Evolutionary conservation across 192 early-diverging fungal genomes (phyloP).

Genomic region (Coemansia sp.): DNA sequence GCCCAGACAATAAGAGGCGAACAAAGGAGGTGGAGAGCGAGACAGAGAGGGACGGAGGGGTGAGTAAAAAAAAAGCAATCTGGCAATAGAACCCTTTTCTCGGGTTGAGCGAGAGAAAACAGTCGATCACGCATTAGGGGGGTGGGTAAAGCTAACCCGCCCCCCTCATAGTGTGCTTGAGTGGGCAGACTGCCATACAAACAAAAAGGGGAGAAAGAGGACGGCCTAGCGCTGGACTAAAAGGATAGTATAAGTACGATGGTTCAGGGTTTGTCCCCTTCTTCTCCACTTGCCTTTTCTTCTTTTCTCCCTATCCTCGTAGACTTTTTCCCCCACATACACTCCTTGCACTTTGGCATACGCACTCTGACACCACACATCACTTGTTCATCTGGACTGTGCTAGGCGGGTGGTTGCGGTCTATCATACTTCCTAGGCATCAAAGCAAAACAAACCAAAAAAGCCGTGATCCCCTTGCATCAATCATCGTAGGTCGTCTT

Average conservation of each 20-base stretch:
- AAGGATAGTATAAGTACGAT: neutral
- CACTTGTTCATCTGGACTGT: neutral
- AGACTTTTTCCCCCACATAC: neutral
- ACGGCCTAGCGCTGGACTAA: conserved; percentile 1
- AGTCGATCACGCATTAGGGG: neutral
- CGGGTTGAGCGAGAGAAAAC: neutral
- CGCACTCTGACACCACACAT: neutral
- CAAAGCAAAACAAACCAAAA: too few species aligned
- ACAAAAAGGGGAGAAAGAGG: neutral
- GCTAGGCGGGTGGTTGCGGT: neutral
- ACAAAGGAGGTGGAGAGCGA: neutral
- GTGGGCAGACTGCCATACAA: neutral
- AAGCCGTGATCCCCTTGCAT: neutral
- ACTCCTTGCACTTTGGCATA: conserved; percentile 2
- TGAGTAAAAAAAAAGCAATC: neutral
- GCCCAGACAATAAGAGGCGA: neutral
- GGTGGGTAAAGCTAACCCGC: neutral
- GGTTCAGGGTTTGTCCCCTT: neutral
- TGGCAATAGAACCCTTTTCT: conserved; percentile 2
- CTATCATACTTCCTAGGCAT: neutral
- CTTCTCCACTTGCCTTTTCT: neutral
- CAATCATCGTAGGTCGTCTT: neutral
- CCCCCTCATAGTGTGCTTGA: neutral
- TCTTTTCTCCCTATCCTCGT: neutral
- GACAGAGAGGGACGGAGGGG: neutral